A percentile compares a stretch with the other conserved stretches of the same genome.
Conservation (phyloP, 345 rosid genomes). For the Eucalyptus fibrosa region DNA sequence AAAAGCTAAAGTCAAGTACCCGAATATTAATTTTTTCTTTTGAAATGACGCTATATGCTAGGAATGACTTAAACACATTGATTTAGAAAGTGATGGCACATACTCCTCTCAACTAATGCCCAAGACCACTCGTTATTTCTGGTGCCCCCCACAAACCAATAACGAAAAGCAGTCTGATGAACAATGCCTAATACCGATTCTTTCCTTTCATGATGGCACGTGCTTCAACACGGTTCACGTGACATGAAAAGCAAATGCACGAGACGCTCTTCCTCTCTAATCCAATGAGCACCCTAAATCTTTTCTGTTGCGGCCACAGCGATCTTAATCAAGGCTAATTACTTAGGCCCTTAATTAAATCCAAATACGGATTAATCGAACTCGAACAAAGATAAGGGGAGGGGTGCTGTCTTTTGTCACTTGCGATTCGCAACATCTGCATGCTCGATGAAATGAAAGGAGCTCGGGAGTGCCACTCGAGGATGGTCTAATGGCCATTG, state of each 20-base stretch:
- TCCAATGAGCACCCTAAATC: background rate
- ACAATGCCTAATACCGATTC: background rate
- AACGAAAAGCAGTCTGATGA: background rate
- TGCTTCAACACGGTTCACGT: background rate
- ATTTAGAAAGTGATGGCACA: background rate
- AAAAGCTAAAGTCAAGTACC: background rate
- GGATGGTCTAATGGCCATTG: constrained; percentile 17
- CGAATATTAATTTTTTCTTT: no score
- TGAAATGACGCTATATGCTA: background rate
- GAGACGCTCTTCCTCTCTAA: background rate
- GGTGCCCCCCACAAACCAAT: background rate
- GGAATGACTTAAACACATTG: background rate
- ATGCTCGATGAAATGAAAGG: background rate
- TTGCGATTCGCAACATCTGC: background rate
- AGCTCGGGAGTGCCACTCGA: background rate
- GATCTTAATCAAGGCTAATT: background rate
- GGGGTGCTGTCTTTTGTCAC: background rate
- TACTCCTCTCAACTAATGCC: background rate
- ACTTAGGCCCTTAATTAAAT: background rate
- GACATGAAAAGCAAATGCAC: background rate
- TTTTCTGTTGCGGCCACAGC: background rate
- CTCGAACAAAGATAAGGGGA: no score
- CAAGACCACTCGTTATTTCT: background rate
- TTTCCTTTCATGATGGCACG: background rate
- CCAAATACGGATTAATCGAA: background rate